These are phyloP conservation scores for Aspergillus homomorphus DNA, from an alignment of 495 filamentous ascomycete species.

Conservation along the genomic window DNA sequence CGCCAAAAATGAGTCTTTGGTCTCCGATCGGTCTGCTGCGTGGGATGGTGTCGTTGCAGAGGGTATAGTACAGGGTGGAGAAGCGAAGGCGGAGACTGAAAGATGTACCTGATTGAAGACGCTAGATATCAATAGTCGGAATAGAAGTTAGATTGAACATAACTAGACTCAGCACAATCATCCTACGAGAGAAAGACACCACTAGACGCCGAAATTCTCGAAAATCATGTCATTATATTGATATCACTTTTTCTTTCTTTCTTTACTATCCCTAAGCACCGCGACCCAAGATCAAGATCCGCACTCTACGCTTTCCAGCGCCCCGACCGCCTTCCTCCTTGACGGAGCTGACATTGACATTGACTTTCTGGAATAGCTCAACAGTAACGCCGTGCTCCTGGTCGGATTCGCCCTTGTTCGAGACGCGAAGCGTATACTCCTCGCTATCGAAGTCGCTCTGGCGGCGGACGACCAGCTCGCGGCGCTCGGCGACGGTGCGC, in stretches of 20 bases:
- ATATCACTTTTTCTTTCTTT: conserved; percentile 10
- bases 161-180: background rate
- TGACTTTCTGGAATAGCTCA: conserved; percentile 86
- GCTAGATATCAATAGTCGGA: background rate
- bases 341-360: conserved; percentile 82
- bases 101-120: background rate
- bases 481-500: conserved; percentile 35
- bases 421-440: conserved; percentile 66
- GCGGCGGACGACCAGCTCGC: conserved; percentile 40
- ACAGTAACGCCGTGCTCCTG: conserved; percentile 56
- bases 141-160: background rate
- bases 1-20: conserved; percentile 20
- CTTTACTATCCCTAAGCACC: conserved; percentile 14
- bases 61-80: conserved; percentile 24
- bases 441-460: conserved; percentile 80
- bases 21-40: conserved; percentile 26
- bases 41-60: conserved; percentile 34
- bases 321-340: conserved; percentile 70
- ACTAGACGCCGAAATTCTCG: background rate
- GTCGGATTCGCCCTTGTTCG: conserved; percentile 43
- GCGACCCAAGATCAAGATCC: conserved; percentile 36
- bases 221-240: background rate
- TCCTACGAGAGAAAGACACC: background rate
- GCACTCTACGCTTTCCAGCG: conserved; percentile 80
- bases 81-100: background rate